Conservation (phyloP, 768 basidiomycete species). For the Lactifluus piperatus region DNA sequence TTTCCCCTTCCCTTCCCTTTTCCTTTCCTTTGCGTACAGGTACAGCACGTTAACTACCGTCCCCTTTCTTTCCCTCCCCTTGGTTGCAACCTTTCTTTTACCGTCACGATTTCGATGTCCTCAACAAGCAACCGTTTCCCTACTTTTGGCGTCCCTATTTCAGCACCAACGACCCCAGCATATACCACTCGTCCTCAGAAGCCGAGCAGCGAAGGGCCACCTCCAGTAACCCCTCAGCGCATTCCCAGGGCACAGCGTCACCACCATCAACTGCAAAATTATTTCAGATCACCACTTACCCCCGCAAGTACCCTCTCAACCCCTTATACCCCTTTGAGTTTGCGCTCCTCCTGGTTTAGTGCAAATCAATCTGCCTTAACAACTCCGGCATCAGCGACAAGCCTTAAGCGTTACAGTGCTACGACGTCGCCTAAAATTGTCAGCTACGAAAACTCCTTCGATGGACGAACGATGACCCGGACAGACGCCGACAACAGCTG, state of each 20-base stretch:
- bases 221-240: slow-evolving; percentile 62
- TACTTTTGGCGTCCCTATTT: slow-evolving; percentile 28
- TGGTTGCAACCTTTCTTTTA: slow-evolving; percentile 11
- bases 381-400: slow-evolving; percentile 45
- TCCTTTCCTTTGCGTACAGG: slow-evolving; percentile 9
- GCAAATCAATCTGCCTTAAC: slow-evolving; percentile 44
- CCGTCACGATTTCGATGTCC: slow-evolving; percentile 15
- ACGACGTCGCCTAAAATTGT: slow-evolving; percentile 38
- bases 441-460: slow-evolving; percentile 25
- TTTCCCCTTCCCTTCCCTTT: slow-evolving; percentile 8
- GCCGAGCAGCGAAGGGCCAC: slow-evolving; percentile 23
- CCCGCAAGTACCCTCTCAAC: slow-evolving; percentile 44
- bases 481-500: slow-evolving; percentile 61
- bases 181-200: slow-evolving; percentile 31
- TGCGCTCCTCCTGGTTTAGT: slow-evolving; percentile 47
- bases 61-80: slow-evolving; percentile 10
- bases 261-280: slow-evolving; percentile 29
- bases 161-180: slow-evolving; percentile 38
- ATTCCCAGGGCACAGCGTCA: slow-evolving; percentile 34
- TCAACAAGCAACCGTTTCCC: slow-evolving; percentile 16
- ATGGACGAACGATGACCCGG: slow-evolving; percentile 33
- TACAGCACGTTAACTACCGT: slow-evolving; percentile 18
- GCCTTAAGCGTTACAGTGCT: slow-evolving; percentile 35
- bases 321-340: slow-evolving; percentile 63
- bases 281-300: slow-evolving; percentile 48